Evolutionary conservation across 2,329 filamentous ascomycete species (phyloP).

Genomic region (Fusarium sp.): DNA sequence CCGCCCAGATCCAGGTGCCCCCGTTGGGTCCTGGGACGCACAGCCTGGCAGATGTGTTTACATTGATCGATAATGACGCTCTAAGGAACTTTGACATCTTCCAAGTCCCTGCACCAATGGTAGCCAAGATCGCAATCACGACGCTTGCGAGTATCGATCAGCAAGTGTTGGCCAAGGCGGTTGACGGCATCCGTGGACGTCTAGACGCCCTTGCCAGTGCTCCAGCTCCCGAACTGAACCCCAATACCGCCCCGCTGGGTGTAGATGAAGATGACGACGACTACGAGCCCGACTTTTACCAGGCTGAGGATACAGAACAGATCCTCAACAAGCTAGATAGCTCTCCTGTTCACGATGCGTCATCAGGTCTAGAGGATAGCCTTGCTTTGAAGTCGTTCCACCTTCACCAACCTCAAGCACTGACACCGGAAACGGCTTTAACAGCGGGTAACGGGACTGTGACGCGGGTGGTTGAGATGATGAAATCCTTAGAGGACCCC

Average conservation of each 20-base stretch:
- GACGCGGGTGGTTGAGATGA: conserved; percentile 81
- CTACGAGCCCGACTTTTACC: conserved; percentile 89
- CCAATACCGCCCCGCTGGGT: conserved; percentile 70
- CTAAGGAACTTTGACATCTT: conserved; percentile 86
- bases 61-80: conserved; percentile 78
- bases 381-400: conserved; percentile 83
- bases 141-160: conserved; percentile 80
- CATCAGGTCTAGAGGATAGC: conserved; percentile 48
- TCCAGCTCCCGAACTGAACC: conserved; percentile 62
- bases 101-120: conserved; percentile 78
- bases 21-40: conserved; percentile 81
- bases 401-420: conserved; percentile 79
- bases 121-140: conserved; percentile 84
- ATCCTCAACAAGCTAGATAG: conserved; percentile 82
- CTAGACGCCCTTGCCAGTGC: conserved; percentile 59
- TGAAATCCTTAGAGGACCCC: conserved; percentile 78
- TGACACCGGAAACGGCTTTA: conserved; percentile 79
- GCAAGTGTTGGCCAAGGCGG: conserved; percentile 76
- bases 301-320: conserved; percentile 82
- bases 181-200: conserved; percentile 71
- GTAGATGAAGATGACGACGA: conserved; percentile 86
- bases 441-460: conserved; percentile 81
- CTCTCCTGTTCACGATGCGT: conserved; percentile 63
- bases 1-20: conserved; percentile 66
- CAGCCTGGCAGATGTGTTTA: conserved; percentile 86